Conservation (phyloP, 805 yeast genomes). For the Candida anglica region DNA sequence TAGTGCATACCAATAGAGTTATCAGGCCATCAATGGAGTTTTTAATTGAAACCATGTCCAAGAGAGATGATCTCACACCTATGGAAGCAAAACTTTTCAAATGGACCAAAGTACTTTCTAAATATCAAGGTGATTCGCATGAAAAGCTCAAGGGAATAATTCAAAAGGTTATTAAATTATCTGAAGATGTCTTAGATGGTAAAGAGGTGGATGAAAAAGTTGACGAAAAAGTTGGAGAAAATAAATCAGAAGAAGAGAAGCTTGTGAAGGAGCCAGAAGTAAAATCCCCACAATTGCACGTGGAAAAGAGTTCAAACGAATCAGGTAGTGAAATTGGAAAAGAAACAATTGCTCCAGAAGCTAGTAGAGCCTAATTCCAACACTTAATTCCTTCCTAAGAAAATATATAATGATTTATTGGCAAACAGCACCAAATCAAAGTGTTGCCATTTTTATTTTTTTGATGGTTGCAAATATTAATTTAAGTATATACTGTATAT, state of each 20-base stretch:
- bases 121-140: neutral
- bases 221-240: neutral
- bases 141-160: neutral
- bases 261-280: neutral
- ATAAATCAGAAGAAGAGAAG: neutral
- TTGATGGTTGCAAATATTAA: no score
- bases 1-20: slow-evolving; percentile 1
- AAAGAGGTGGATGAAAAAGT: neutral
- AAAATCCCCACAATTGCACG: no score
- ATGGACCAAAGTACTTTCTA: slow-evolving; percentile 1
- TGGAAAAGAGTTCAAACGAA: no score
- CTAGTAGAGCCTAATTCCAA: no score
- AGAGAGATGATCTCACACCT: slow-evolving; percentile 2
- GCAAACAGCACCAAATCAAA: no score
- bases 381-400: no score
- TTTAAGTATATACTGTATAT: no score
- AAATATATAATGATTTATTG: no score
- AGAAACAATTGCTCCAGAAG: no score
- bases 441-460: slow-evolving; percentile 1
- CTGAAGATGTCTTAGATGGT: neutral
- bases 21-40: slow-evolving; percentile 1
- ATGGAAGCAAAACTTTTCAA: slow-evolving; percentile 1
- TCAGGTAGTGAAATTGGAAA: no score
- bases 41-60: neutral
- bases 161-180: neutral